phyloP scores from a whole-genome alignment of 148 eudicot species.

The Fallopia convolvulus region DNA sequence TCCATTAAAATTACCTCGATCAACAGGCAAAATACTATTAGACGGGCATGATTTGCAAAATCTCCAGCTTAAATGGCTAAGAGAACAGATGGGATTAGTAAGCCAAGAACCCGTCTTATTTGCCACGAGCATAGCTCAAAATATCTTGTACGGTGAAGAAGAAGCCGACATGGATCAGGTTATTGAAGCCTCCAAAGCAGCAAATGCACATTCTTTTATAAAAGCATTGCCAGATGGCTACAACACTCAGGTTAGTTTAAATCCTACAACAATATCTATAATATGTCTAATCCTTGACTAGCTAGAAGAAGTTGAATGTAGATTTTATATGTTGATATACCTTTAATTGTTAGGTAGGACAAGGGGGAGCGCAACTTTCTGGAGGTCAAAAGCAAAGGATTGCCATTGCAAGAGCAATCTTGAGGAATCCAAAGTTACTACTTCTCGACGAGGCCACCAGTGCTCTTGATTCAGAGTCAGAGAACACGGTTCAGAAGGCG shows the following conservation, averaged over 20 bases:
- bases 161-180: conserved; percentile 42
- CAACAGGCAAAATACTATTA: conserved; percentile 38
- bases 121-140: conserved; percentile 51
- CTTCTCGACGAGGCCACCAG: conserved; percentile 74
- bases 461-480: conserved; percentile 79
- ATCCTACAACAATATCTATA: not conserved
- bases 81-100: conserved; percentile 67
- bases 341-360: conserved; percentile 41
- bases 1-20: too few species aligned
- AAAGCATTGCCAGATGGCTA: conserved; percentile 55
- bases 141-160: conserved; percentile 58
- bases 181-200: conserved; percentile 46
- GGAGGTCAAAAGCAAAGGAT: conserved; percentile 81
- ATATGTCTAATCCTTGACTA: not conserved
- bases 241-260: conserved; percentile 41
- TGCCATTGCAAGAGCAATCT: conserved; percentile 62
- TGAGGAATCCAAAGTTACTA: conserved; percentile 57
- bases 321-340: too few species aligned
- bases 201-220: conserved; percentile 65
- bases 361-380: conserved; percentile 68
- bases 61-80: conserved; percentile 55
- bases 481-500: conserved; percentile 55
- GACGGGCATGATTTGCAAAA: conserved; percentile 49
- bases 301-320: not conserved
- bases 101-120: conserved; percentile 75